Conservation (phyloP, 140 eudicot species). For the Ambrosia hybrid region DNA sequence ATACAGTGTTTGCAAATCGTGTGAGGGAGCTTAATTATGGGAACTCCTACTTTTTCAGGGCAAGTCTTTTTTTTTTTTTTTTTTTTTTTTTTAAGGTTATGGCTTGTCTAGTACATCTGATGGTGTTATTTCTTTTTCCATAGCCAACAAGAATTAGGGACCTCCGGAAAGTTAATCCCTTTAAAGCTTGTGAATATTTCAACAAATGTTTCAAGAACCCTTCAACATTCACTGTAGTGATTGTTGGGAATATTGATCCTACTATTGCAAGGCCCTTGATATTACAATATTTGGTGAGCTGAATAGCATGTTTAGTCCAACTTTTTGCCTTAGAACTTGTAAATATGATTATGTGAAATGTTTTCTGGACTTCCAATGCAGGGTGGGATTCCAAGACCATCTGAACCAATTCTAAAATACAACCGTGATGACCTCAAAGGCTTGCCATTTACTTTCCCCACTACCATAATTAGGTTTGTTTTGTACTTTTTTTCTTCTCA, state of each 20-base stretch:
- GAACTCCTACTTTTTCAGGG: conserved; percentile 83
- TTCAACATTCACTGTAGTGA: conserved; percentile 82
- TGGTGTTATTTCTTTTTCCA: conserved; percentile 12
- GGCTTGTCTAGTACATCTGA: conserved; percentile 5
- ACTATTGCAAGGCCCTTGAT: conserved; percentile 74
- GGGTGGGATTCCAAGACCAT: conserved; percentile 93
- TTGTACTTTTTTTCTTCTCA: not conserved
- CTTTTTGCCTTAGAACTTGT: not conserved
- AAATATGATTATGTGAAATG: not conserved
- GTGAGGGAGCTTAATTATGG: conserved; percentile 94
- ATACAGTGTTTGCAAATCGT: conserved; percentile 84
- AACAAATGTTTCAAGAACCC: conserved; percentile 87
- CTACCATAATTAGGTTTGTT: conserved; percentile 59
- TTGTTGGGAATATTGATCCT: conserved; percentile 94
- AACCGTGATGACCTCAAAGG: conserved; percentile 93
- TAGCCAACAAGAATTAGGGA: conserved; percentile 76
- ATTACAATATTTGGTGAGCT: conserved; percentile 81
- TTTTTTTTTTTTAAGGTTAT: conserved; percentile 5
- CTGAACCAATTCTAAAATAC: conserved; percentile 58
- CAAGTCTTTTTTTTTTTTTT: conserved; percentile 14
- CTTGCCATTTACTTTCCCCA: conserved; percentile 81
- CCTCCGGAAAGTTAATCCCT: conserved; percentile 74
- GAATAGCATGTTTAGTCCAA: conserved; percentile 14
- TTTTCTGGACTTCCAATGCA: conserved; percentile 26
- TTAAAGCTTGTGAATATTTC: conserved; percentile 81